Base-by-base conservation (phyloP, 495 filamentous ascomycete genomes). In the Bryoglossum gracile region DNA sequence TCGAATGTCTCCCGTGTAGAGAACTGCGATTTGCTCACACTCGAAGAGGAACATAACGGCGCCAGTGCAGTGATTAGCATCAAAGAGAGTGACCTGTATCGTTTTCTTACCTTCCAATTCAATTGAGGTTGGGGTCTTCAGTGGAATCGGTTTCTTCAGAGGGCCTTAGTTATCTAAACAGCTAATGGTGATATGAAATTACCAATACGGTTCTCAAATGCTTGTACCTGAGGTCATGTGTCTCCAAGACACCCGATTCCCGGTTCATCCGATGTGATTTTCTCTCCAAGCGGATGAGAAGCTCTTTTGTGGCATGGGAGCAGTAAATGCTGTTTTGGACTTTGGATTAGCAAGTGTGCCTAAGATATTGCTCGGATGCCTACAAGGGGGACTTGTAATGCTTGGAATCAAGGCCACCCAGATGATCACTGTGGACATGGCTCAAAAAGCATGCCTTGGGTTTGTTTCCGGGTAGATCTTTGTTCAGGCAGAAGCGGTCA, bases 11-110 rank as follows among this genome's bases (percentile, higher is more conserved):
- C 90, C 91, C 0, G 90, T 95, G 58, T 95, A 97, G 1, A 96
- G 70, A 11, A 90, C 75, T 6, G 88, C 82, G 44, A 85, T 90
- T 5, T 75, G 76, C 43, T 79, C 62, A 3, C 80, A 80, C 61
- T 96, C 86, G 33, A 96, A 83, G 5, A 96, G 51, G 59, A 96
- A 95, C 88, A 95, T 95, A 22, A 95, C 89, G 17, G 89, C 82
- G 2, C 91, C 91, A 16, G 82, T 70, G 60, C 91, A 97, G 58
- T 96, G 91, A 59, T 97, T 96, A 6, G 91, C 90, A 69, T 95
- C 82, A 26, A 95, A 76, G 0, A 96, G 72, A 2, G 90, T 95
- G 26, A 94, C 86, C 42, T 80, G 78, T 38, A 95, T 82, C 9
- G 66, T 65, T 44, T 76, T 75, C 4, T 74, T 74, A 0, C 80